These are phyloP conservation scores for Themeda triandra DNA, from an alignment of 176 grass and related monocot species.

Conservation along the genomic window DNA sequence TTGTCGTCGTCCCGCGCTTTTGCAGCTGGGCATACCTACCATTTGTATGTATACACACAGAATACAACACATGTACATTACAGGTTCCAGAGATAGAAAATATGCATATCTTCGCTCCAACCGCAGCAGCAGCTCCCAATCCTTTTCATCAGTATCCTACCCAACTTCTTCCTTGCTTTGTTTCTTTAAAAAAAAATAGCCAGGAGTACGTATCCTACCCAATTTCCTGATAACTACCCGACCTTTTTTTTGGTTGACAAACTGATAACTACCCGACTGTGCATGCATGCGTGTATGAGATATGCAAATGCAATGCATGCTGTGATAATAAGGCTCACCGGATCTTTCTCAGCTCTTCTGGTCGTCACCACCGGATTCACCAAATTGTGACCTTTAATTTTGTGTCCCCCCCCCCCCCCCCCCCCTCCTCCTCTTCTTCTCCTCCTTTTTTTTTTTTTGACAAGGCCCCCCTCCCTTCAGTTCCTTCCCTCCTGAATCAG, in stretches of 20 bases:
- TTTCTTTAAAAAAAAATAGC: neutral
- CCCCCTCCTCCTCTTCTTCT: too few species aligned
- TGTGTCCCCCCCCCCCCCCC: too few species aligned
- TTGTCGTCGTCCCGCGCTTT: neutral
- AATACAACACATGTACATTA: neutral
- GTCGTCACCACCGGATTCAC: too few species aligned
- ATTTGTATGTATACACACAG: neutral
- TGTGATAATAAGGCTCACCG: too few species aligned
- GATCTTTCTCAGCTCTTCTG: too few species aligned
- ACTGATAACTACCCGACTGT: neutral
- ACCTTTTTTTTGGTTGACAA: too few species aligned
- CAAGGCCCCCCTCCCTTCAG: too few species aligned
- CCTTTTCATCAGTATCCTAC: neutral
- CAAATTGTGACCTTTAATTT: too few species aligned
- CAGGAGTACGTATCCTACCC: neutral
- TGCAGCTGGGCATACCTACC: neutral
- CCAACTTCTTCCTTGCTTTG: neutral
- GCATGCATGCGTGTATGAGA: neutral
- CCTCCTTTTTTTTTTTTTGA: too few species aligned
- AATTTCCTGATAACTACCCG: neutral
- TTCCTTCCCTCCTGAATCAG: too few species aligned
- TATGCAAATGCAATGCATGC: neutral
- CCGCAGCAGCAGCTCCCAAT: neutral
- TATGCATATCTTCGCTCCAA: conserved; percentile 8
- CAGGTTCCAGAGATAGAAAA: neutral